Evolutionary conservation across 768 basidiomycete genomes (phyloP).

Genomic region (Piloderma croceum): DNA sequence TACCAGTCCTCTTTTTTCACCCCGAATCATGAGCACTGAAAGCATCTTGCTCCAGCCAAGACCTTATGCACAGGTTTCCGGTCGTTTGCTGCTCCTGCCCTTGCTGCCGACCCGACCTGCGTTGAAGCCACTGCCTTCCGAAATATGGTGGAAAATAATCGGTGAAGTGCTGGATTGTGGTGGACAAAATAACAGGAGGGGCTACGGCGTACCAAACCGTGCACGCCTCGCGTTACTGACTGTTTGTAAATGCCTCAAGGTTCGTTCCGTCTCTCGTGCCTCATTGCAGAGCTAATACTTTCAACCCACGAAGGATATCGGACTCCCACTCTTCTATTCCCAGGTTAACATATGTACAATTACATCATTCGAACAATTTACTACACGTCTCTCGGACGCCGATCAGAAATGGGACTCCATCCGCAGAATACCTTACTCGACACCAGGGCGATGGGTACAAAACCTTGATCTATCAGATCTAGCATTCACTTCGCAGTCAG

Average conservation of each 20-base stretch:
- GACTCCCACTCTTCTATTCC: constrained; percentile 63
- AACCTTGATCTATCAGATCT: constrained; percentile 63
- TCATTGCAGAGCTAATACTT: too few species aligned
- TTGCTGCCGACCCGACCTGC: constrained; percentile 53
- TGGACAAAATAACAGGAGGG: neutral
- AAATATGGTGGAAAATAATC: constrained; percentile 68
- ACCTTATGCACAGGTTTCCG: constrained; percentile 55
- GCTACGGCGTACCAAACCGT: constrained; percentile 2
- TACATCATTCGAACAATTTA: constrained; percentile 48
- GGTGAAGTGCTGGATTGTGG: constrained; percentile 29
- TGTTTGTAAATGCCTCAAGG: constrained; percentile 37
- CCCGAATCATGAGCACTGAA: constrained; percentile 31
- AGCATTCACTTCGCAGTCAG: constrained; percentile 35
- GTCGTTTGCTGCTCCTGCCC: constrained; percentile 60
- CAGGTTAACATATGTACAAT: constrained; percentile 41
- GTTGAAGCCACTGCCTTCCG: constrained; percentile 54
- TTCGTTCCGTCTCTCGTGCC: constrained; percentile 25
- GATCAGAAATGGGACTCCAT: constrained; percentile 87
- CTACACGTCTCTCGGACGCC: constrained; percentile 48
- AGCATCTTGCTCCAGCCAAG: constrained; percentile 58
- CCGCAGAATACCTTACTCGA: constrained; percentile 78
- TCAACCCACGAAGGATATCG: constrained; percentile 65
- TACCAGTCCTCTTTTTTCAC: too few species aligned
- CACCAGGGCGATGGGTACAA: constrained; percentile 85
- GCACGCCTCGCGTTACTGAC: constrained; percentile 24